phyloP scores from a whole-genome alignment of 129 eudicot species.

The Calendula officinalis region DNA sequence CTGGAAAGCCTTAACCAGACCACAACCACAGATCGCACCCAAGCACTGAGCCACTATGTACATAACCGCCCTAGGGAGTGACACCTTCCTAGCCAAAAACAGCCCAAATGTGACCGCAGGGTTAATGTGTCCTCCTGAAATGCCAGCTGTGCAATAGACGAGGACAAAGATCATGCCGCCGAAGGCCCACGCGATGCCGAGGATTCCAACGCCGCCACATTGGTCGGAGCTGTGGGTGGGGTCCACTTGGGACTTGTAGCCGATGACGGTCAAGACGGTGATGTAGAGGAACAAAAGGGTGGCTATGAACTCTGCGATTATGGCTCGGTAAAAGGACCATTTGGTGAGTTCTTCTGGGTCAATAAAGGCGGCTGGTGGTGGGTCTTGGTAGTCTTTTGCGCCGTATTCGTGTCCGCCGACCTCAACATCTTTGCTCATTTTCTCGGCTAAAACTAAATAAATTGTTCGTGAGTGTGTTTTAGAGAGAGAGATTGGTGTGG shows the following conservation, averaged over 20 bases:
- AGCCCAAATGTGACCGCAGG: constrained; percentile 73
- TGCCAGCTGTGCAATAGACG: constrained; percentile 72
- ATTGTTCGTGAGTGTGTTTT: background rate
- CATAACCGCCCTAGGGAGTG: constrained; percentile 42
- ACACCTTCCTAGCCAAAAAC: constrained; percentile 62
- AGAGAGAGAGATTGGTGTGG: background rate
- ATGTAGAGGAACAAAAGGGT: constrained; percentile 62
- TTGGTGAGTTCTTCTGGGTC: constrained; percentile 52
- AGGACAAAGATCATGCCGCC: constrained; percentile 56
- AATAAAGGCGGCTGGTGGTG: constrained; percentile 47
- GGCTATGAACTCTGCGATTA: constrained; percentile 59
- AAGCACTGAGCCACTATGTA: constrained; percentile 63
- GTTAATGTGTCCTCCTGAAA: constrained; percentile 79
- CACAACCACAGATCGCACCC: constrained; percentile 65
- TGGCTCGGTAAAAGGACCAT: constrained; percentile 64
- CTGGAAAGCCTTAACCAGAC: constrained; percentile 63
- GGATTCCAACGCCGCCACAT: constrained; percentile 59
- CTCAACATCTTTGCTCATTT: constrained; percentile 55
- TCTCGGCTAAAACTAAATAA: background rate
- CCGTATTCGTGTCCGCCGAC: constrained; percentile 36
- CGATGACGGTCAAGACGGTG: constrained; percentile 69
- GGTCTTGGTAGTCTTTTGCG: constrained; percentile 66
- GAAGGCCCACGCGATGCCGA: constrained; percentile 71
- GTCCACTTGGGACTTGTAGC: constrained; percentile 48
- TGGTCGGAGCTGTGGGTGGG: constrained; percentile 34